These are phyloP conservation scores for Heteromeles arbutifolia DNA, from an alignment of 306 rosid species.

Conservation along the genomic window DNA sequence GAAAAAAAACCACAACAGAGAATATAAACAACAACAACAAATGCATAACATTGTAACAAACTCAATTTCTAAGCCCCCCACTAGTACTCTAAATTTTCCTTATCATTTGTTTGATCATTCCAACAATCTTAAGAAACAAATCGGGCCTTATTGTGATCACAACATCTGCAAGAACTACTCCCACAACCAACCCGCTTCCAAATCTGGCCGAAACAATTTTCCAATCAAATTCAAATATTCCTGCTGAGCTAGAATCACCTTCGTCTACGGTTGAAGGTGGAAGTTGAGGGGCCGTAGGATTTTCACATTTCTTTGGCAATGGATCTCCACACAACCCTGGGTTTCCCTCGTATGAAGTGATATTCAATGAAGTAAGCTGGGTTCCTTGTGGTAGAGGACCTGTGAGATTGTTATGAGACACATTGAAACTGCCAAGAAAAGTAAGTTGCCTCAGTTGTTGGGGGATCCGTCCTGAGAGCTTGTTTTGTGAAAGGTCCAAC, in stretches of 20 bases:
- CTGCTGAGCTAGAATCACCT: not conserved
- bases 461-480: not conserved
- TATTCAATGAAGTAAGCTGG: not conserved
- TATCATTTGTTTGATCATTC: not conserved
- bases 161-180: not conserved
- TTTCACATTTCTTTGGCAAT: not conserved
- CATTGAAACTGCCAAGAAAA: not conserved
- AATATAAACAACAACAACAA: not conserved
- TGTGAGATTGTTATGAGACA: not conserved
- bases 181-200: not conserved
- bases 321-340: not conserved
- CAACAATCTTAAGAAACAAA: not conserved
- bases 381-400: not conserved
- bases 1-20: not conserved
- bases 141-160: not conserved
- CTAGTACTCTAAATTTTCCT: not conserved
- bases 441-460: not conserved
- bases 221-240: not conserved
- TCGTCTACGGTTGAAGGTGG: not conserved
- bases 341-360: not conserved
- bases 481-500: not conserved
- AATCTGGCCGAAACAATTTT: not conserved
- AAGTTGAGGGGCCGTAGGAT: not conserved
- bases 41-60: not conserved
- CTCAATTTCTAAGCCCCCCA: not conserved